phyloP scores from a whole-genome alignment of 257 asterid species.

The Solanum bukasovii region DNA sequence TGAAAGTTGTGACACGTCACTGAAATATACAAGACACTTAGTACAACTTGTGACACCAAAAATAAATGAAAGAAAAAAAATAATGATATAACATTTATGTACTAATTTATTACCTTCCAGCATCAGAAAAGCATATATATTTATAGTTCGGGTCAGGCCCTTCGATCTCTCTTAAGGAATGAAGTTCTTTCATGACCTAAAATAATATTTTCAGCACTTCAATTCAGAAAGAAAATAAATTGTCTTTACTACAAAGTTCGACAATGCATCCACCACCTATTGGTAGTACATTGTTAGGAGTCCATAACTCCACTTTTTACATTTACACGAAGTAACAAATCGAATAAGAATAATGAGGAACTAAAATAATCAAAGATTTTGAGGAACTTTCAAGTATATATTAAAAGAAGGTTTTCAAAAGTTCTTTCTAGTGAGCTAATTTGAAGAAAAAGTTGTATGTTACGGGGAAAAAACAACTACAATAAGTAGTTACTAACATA shows the following conservation, averaged over 20 bases:
- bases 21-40: constrained; percentile 20
- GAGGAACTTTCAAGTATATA: background rate
- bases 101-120: constrained; percentile 62
- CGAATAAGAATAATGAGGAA: background rate
- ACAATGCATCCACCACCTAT: background rate
- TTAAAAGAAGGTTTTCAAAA: background rate
- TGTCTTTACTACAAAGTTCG: background rate
- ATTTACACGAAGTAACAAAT: background rate
- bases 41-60: background rate
- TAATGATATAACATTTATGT: background rate
- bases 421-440: background rate
- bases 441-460: background rate
- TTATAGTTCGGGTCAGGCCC: constrained; percentile 91
- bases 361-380: background rate
- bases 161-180: constrained; percentile 57
- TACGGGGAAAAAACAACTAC: background rate
- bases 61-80: background rate
- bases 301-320: background rate
- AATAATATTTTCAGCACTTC: constrained; percentile 9
- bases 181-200: constrained; percentile 60
- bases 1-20: constrained; percentile 63
- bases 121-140: constrained; percentile 92
- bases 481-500: background rate
- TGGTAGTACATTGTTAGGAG: background rate
- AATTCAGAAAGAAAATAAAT: background rate